Base-by-base conservation (phyloP, 306 rosid genomes). In the Gleditsia sinensis region DNA sequence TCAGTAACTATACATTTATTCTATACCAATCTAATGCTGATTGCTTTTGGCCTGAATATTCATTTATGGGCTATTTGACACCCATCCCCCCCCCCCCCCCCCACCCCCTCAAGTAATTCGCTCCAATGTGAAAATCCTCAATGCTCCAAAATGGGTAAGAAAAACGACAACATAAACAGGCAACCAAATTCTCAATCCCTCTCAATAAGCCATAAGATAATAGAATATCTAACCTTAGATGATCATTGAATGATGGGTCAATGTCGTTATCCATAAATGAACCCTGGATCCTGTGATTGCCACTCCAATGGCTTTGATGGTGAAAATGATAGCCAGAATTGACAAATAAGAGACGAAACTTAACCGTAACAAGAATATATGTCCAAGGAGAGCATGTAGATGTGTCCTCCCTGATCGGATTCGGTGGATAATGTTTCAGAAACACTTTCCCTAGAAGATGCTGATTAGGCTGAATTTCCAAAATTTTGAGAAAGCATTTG, bases 161-260 rank as follows among this genome's bases (percentile, higher is more conserved):
- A 39, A 14, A 57, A 46, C 50, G 11, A 39, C 33, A 20, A 37
- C 13, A 16, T 13, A 53, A 53, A 63, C 21, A 43, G 34, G 61
- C 40, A 60, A 50, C 54, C 24, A 67, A 72, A 73, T 73, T 53
- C 55, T 13, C 53, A 69, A 67, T 12, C 46, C 1, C 28, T 49
- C 50, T 43, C 7, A 45, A 25, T 10, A 19, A 59, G 9, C 10
- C 14, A 13, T 21, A 33, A 62, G 16, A 45, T 45, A 16, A 14
- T 14, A 45, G 0, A 45, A 45, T 1, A 45, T 45, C 51, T 5
- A 59, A 19, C 66, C 36, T n/a, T 17, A 59, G 20, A 32, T 3
- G 49, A 12, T 40, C 23, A 28, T 30, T 2, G 36, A 40, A 59
- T 8, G 66, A 59, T n/a, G 66, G 13, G 34, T 43, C 49, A 13